Conservation (phyloP, 2,329 filamentous ascomycete species). For the Clonostachys rosea region DNA sequence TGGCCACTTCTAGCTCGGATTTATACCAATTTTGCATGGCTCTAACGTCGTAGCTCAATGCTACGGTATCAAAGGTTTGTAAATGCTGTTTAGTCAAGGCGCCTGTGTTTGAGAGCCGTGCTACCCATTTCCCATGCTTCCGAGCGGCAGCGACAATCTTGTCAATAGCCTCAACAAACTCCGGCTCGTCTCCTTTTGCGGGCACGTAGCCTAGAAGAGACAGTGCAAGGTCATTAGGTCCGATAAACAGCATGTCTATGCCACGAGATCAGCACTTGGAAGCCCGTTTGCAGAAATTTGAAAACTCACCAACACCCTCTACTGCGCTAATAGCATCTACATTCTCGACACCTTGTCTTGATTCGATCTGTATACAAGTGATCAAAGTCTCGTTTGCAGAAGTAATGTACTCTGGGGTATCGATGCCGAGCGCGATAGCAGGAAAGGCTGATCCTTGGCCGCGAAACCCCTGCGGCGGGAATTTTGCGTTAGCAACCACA, state of each 20-base stretch:
- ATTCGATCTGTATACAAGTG: slow-evolving; percentile 39
- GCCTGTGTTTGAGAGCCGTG: too few relatives aligned
- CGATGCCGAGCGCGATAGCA: slow-evolving; percentile 26
- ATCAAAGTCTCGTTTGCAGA: slow-evolving; percentile 36
- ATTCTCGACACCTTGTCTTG: slow-evolving; percentile 34
- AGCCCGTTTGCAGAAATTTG: too few relatives aligned
- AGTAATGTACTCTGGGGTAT: slow-evolving; percentile 32
- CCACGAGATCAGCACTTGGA: neutral
- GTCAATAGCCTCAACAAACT: slow-evolving; percentile 38
- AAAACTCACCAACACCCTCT: slow-evolving; percentile 19
- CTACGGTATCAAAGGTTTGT: too few relatives aligned
- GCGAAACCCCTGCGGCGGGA: slow-evolving; percentile 34
- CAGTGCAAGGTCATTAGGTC: slow-evolving; percentile 35
- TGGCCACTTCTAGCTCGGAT: too few relatives aligned
- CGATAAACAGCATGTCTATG: slow-evolving; percentile 35
- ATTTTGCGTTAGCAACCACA: slow-evolving; percentile 34
- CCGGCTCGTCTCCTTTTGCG: slow-evolving; percentile 38
- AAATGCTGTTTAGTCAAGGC: too few relatives aligned
- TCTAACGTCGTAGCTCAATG: too few relatives aligned
- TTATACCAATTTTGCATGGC: too few relatives aligned
- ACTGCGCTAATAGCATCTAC: slow-evolving; percentile 30
- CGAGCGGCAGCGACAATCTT: slow-evolving; percentile 36
- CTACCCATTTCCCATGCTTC: slow-evolving; percentile 45
- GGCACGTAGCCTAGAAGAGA: slow-evolving; percentile 35
- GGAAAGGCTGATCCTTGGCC: slow-evolving; percentile 38